Evolutionary conservation across 202 grass and related monocot genomes (phyloP).

Genomic region (Schoenoplectus tabernaemontani): DNA sequence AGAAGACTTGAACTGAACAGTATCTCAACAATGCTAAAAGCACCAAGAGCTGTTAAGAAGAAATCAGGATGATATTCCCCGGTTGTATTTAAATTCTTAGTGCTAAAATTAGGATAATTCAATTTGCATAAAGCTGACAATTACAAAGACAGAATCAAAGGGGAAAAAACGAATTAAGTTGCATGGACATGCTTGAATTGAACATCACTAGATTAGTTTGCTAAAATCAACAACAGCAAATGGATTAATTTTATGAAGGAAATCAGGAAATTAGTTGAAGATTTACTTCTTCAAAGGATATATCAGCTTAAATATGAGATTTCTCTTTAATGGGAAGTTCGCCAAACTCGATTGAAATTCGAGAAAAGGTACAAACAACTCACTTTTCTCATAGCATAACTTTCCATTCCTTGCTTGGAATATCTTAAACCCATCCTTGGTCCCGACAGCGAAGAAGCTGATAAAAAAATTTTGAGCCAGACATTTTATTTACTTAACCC

Average conservation of each 20-base stretch:
- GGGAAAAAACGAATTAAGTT: not conserved
- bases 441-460: conserved; percentile 74
- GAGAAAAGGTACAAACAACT: not conserved
- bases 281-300: not conserved
- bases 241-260: not conserved
- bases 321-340: too few relatives aligned
- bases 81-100: not conserved
- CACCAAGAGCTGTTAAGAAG: conserved; percentile 54
- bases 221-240: not conserved
- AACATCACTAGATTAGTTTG: not conserved
- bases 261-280: not conserved
- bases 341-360: not conserved
- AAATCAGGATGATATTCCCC: not conserved
- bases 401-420: conserved; percentile 62
- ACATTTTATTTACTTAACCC: too few relatives aligned
- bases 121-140: not conserved
- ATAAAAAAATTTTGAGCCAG: not conserved
- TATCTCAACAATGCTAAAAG: conserved; percentile 77
- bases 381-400: conserved; percentile 64
- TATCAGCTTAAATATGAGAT: not conserved
- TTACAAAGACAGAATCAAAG: not conserved
- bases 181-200: not conserved
- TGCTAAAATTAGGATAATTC: not conserved
- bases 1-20: conserved; percentile 68
- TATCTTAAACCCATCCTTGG: conserved; percentile 81